Evolutionary conservation across 164 flowering plant species (phyloP).

Genomic region (Vitis rupestris): DNA sequence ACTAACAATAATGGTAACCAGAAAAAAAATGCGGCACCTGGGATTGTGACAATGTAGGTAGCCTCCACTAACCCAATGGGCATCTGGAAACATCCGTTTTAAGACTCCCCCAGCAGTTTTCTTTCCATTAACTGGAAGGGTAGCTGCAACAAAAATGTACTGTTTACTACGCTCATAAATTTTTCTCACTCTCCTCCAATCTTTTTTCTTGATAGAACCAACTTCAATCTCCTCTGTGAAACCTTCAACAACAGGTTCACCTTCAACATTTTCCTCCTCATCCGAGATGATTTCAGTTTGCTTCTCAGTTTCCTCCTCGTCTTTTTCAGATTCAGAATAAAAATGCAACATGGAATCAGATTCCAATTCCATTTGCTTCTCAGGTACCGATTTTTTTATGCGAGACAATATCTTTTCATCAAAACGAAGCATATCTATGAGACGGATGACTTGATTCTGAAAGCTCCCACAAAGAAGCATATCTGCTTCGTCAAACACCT

Average conservation of each 20-base stretch:
- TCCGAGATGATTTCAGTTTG: constrained; percentile 24
- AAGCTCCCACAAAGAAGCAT: constrained; percentile 93
- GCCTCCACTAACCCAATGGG: constrained; percentile 83
- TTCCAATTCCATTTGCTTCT: constrained; percentile 22
- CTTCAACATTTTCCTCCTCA: constrained; percentile 41
- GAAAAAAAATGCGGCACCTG: constrained; percentile 44
- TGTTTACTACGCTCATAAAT: constrained; percentile 85
- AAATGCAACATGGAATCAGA: constrained; percentile 22
- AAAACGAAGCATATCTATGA: constrained; percentile 85
- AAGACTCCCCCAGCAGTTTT: constrained; percentile 88
- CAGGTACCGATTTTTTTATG: constrained; percentile 23
- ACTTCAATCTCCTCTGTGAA: constrained; percentile 27
- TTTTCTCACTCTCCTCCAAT: constrained; percentile 81
- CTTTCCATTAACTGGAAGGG: constrained; percentile 94
- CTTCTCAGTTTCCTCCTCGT: constrained; percentile 2
- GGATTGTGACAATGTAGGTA: constrained; percentile 90
- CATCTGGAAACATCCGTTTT: constrained; percentile 88
- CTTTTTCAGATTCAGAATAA: constrained; percentile 39
- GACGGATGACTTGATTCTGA: constrained; percentile 90
- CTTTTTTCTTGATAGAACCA: constrained; percentile 32
- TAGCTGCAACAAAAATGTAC: constrained; percentile 96
- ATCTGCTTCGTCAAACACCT: constrained; percentile 99
- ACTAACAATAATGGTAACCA: neutral
- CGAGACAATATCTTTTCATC: constrained; percentile 82
- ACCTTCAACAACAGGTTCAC: constrained; percentile 23